phyloP scores from a whole-genome alignment of 2,329 filamentous ascomycete species.

The Simplicillium aogashimaense region DNA sequence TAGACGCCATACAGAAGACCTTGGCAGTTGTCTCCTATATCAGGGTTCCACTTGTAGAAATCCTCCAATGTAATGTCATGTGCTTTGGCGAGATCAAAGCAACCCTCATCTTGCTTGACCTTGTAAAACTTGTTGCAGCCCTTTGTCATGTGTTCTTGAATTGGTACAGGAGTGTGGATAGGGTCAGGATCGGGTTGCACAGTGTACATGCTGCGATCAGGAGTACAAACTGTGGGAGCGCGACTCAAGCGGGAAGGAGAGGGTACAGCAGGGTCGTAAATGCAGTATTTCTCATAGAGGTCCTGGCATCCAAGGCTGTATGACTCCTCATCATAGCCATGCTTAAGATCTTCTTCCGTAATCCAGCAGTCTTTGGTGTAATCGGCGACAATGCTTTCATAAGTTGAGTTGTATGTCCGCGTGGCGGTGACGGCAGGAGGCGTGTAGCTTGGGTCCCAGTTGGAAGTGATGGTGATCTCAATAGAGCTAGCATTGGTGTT shows the following conservation, averaged over 20 bases:
- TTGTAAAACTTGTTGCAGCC: slow-evolving; percentile 10
- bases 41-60: slow-evolving; percentile 3
- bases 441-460: too few relatives aligned
- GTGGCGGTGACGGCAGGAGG: too few relatives aligned
- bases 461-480: too few relatives aligned
- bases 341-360: slow-evolving; percentile 2
- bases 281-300: slow-evolving; percentile 1
- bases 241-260: background rate
- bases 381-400: too few relatives aligned
- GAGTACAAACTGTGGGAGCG: slow-evolving; percentile 2
- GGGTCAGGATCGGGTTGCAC: slow-evolving; percentile 1
- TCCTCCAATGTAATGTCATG: slow-evolving; percentile 2
- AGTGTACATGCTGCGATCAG: slow-evolving; percentile 2
- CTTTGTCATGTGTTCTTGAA: slow-evolving; percentile 1
- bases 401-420: too few relatives aligned
- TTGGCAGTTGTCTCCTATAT: slow-evolving; percentile 2
- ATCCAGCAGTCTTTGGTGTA: slow-evolving; percentile 3
- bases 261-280: background rate
- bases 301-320: slow-evolving; percentile 1
- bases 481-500: too few relatives aligned
- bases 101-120: slow-evolving; percentile 4
- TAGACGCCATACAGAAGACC: slow-evolving; percentile 1
- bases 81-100: slow-evolving; percentile 2
- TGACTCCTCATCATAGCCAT: slow-evolving; percentile 2
- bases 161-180: slow-evolving; percentile 1